Evolutionary conservation across 129 eudicot genomes (phyloP), one percentile per base, ranked within the genome.

Genomic region (Tanacetum coccineum): DNA sequence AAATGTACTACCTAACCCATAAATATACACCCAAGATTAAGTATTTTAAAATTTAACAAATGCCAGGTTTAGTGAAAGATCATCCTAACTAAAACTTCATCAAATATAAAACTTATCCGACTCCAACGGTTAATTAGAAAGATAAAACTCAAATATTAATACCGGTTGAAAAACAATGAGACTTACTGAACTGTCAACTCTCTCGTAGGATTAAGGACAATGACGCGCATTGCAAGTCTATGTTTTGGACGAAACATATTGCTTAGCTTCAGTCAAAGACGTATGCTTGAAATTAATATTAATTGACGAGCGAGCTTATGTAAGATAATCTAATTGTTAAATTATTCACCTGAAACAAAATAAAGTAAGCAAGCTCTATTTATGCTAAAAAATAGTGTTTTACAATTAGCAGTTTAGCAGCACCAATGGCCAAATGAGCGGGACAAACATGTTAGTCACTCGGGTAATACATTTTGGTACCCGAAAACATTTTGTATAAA

Each of bases 161-260:
- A 53, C 32, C 14, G 17, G 72, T 44, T 72, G n/a, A 28, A 45
- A 2, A 14, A 6, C 28, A 21, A 52, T 2, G 2, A 14, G 3
- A 71, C 98, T 82, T 82, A 93, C 98, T 93, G 96, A 57, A 82
- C 96, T 11, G 96, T 95, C 74, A 93, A 72, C 86, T 93, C 98
- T 82, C 96, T 93, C 17, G 98, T 88, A 53, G 96, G 98, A 52
- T 96, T 88, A 67, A 93, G 98, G 72, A 93, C 86, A 60, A 93
- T 95, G 36, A 88, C 96, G 77, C 98, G 80, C 21, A 84, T 87
- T 25, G 98, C 96, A 36, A 96, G 96, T 45, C 88, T 83, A 76
- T 84, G 81, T 79, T 93, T 93, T 47, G 96, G 91, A 66, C 96
- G 92, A 74, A 61, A 93, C 55, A 28, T 49, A 57, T 57, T 28